phyloP scores from a whole-genome alignment of 148 eudicot genomes.

The Diospyros kaki region DNA sequence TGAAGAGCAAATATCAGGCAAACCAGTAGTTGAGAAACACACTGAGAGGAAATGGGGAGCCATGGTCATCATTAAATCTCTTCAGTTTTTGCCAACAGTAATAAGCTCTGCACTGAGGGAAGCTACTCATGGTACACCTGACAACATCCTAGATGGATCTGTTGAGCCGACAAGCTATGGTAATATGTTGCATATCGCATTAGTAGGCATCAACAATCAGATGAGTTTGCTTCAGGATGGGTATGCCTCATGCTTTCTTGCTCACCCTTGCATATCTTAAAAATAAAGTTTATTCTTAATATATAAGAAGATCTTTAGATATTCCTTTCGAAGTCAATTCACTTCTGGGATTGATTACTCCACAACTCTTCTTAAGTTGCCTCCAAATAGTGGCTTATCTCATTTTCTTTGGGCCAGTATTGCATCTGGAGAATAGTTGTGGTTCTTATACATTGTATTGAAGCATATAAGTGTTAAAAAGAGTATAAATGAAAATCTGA shows the following conservation, averaged over 20 bases:
- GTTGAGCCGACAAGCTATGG: conserved; percentile 45
- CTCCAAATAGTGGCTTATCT: neutral
- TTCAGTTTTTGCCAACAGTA: conserved; percentile 65
- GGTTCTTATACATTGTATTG: neutral
- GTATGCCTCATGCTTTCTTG: conserved; percentile 29
- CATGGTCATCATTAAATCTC: conserved; percentile 92
- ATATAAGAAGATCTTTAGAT: neutral
- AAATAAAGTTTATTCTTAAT: neutral
- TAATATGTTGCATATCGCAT: conserved; percentile 89
- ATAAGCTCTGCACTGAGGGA: conserved; percentile 78
- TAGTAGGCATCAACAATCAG: conserved; percentile 86
- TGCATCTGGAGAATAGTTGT: neutral
- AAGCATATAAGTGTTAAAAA: neutral
- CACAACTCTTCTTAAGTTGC: neutral
- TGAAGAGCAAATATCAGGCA: conserved; percentile 28
- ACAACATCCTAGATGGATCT: conserved; percentile 28
- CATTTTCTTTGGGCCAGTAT: neutral
- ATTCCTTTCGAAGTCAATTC: neutral
- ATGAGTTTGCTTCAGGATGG: conserved; percentile 99
- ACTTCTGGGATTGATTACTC: neutral
- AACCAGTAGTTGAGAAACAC: conserved; percentile 54
- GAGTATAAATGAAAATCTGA: conserved; percentile 1
- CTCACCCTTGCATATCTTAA: neutral
- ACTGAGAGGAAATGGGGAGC: conserved; percentile 93
- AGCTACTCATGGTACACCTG: conserved; percentile 44